Evolutionary conservation across 2,329 filamentous ascomycete genomes (phyloP), one percentile per base, ranked within the genome.

Genomic region (Aphanocladium album): DNA sequence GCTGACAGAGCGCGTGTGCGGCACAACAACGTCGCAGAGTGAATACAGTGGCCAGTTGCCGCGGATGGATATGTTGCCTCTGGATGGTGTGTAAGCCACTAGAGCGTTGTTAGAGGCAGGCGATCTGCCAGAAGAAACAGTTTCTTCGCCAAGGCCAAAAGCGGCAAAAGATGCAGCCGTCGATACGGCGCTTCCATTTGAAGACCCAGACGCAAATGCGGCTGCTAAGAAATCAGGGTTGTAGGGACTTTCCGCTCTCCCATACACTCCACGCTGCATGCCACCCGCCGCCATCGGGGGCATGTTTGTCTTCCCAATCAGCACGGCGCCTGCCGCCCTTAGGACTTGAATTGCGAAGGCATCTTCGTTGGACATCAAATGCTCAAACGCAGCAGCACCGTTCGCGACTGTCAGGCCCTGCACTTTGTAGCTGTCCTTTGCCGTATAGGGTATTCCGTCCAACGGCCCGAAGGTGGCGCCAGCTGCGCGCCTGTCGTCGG

Each of bases 351-450:
- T 81, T 6, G 79, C 77, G 3, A 79, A 79, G 1, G 82, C 80
- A 67, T 86, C 82, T 49, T 81, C 76, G 8, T 74, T 79, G 0
- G 83, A 76, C 2, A 80, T 64, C 0, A 86, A 67, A 8, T 78
- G 67, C 35, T 76, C 66, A 58, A 86, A 82, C 0, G 83, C 83
- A 2, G 80, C 80, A 0, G 82, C 85, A 1, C 82, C 83, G 55
- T 76, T 72, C 0, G 82, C 81, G 2, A 80, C 78, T 0, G 77
- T 83, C 74, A 85, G 77, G 1, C 79, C 80, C 25, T 75, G 73
- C 30, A 81, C 77, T 63, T 80, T 83, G 72, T 80, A 85, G 65
- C 76, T 80, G 65, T 86, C 83, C 67, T 86, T 86, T 64, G 84
- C 73, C 0, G 81, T 83, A 62, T 77, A 85, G 0, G 83, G 82